Evolutionary conservation across 805 yeast species (phyloP).

Genomic region (Metschnikowia koreensis): DNA sequence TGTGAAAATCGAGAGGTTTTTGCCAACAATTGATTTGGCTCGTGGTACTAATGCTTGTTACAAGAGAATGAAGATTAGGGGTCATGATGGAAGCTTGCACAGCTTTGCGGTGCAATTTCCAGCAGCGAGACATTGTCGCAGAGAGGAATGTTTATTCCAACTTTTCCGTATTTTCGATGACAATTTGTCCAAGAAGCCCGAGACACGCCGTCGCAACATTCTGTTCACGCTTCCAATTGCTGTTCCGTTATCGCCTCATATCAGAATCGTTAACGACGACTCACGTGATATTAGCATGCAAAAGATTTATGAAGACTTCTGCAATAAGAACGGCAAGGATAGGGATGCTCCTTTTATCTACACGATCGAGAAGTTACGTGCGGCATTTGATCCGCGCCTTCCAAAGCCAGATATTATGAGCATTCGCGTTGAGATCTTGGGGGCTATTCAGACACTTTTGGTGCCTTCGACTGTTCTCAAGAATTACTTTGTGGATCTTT

Average conservation of each 20-base stretch:
- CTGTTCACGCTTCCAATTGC: slow-evolving; percentile 87
- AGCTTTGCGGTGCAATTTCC: slow-evolving; percentile 97
- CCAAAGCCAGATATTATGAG: slow-evolving; percentile 91
- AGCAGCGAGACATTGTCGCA: slow-evolving; percentile 93
- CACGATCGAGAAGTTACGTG: slow-evolving; percentile 79
- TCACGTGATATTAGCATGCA: slow-evolving; percentile 72
- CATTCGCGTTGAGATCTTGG: slow-evolving; percentile 84
- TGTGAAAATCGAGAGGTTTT: slow-evolving; percentile 86
- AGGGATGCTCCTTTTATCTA: slow-evolving; percentile 90
- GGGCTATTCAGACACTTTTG: slow-evolving; percentile 82
- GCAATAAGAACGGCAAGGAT: slow-evolving; percentile 66
- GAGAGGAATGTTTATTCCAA: slow-evolving; percentile 94
- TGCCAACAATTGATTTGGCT: slow-evolving; percentile 83
- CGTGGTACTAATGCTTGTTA: slow-evolving; percentile 90
- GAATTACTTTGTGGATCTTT: slow-evolving; percentile 69
- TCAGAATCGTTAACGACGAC: slow-evolving; percentile 85
- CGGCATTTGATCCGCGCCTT: slow-evolving; percentile 88
- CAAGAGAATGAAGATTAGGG: slow-evolving; percentile 83
- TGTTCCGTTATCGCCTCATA: slow-evolving; percentile 91
- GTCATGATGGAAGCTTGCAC: slow-evolving; percentile 89
- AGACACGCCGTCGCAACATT: slow-evolving; percentile 81
- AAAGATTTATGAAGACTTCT: slow-evolving; percentile 82
- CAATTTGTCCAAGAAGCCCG: slow-evolving; percentile 74
- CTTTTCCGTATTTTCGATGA: slow-evolving; percentile 86
- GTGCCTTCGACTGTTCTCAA: slow-evolving; percentile 83